These are phyloP conservation scores for Strobilomyces echinocephalus DNA, from an alignment of 768 basidiomycete genomes.

Conservation along the genomic window DNA sequence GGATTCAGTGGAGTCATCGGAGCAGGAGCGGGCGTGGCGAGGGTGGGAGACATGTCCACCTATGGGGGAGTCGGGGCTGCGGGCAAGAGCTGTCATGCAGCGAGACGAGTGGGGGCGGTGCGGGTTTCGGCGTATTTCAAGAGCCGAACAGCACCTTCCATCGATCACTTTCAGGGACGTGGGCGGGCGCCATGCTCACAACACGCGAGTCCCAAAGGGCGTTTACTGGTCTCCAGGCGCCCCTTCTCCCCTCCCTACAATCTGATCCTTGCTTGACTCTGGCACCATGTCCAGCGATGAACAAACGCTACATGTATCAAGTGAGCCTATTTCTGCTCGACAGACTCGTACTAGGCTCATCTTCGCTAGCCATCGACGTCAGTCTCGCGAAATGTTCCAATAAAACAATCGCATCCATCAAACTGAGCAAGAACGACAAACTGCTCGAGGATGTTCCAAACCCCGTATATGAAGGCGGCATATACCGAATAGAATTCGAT, in stretches of 20 bases:
- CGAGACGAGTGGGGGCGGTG: too few species aligned
- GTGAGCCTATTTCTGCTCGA: neutral
- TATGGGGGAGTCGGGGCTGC: slow-evolving; percentile 1
- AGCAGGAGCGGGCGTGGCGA: neutral
- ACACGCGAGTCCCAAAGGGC: neutral
- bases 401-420: slow-evolving; percentile 6
- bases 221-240: too few species aligned
- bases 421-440: neutral
- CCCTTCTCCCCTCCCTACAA: neutral
- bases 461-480: neutral
- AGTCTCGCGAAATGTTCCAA: slow-evolving; percentile 5
- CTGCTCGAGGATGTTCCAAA: neutral
- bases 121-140: too few species aligned
- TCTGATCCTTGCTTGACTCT: neutral
- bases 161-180: neutral
- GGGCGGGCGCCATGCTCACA: neutral
- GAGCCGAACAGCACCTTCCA: neutral
- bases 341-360: neutral
- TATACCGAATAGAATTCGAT: neutral
- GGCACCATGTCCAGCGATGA: neutral
- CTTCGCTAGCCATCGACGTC: neutral
- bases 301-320: neutral
- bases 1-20: slow-evolving; percentile 62
- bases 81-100: too few species aligned
- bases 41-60: slow-evolving; percentile 5